phyloP scores from a whole-genome alignment of 148 eudicot species.

The Cornus suecica region DNA sequence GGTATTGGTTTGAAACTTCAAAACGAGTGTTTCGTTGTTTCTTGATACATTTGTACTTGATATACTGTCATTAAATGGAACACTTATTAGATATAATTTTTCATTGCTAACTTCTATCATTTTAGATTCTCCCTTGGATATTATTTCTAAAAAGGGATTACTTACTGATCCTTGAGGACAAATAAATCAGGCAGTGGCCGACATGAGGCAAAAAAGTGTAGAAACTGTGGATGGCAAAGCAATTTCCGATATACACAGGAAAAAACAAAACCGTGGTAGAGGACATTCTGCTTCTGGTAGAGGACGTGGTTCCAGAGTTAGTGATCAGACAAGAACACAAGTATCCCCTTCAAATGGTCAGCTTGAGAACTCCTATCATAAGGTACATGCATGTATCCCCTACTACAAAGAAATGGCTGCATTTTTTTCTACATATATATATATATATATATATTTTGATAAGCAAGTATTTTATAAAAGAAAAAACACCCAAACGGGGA shows the following conservation, averaged over 20 bases:
- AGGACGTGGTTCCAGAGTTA: slow-evolving; percentile 67
- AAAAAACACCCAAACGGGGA: no score
- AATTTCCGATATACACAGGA: slow-evolving; percentile 48
- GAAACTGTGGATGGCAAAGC: slow-evolving; percentile 43
- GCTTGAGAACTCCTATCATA: slow-evolving; percentile 45
- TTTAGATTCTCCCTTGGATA: neutral
- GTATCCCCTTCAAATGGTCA: slow-evolving; percentile 62
- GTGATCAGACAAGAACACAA: slow-evolving; percentile 55
- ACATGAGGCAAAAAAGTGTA: slow-evolving; percentile 40
- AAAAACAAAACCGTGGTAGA: slow-evolving; percentile 84
- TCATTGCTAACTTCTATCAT: neutral
- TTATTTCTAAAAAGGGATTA: neutral
- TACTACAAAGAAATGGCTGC: neutral
- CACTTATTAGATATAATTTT: neutral
- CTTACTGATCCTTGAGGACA: slow-evolving; percentile 5
- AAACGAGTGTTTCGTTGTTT: neutral
- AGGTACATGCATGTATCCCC: slow-evolving; percentile 42
- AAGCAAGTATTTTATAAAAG: no score
- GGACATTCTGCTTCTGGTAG: slow-evolving; percentile 59
- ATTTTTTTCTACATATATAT: neutral
- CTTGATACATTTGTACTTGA: neutral
- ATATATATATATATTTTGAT: no score
- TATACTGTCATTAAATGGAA: neutral
- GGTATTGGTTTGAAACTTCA: neutral
- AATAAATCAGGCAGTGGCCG: slow-evolving; percentile 50